phyloP scores from a whole-genome alignment of 148 eudicot species.

The Chenopodium formosanum region DNA sequence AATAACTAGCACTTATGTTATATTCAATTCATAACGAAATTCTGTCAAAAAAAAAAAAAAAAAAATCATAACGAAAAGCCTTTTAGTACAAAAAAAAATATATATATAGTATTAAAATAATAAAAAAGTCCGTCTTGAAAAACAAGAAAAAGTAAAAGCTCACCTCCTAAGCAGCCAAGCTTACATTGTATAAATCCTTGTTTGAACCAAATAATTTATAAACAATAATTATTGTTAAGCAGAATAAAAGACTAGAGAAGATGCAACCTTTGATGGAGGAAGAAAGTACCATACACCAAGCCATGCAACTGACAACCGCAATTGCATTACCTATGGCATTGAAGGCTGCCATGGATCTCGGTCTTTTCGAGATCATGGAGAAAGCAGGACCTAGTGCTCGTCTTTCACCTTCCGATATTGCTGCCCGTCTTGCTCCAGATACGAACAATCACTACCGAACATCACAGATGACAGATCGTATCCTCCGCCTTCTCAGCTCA shows the following conservation, averaged over 20 bases:
- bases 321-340: conserved; percentile 36
- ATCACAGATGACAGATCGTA: conserved; percentile 22
- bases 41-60: no score
- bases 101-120: no score
- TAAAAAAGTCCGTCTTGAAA: no score
- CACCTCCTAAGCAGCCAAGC: no score
- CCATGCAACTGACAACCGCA: conserved; percentile 28
- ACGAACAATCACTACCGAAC: conserved; percentile 10
- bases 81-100: no score
- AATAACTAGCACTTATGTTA: no score
- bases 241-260: not conserved
- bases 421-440: conserved; percentile 13
- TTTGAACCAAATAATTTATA: no score
- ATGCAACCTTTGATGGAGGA: conserved; percentile 2
- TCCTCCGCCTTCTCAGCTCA: conserved; percentile 19
- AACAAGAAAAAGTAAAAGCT: no score
- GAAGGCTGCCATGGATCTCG: conserved; percentile 35
- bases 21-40: no score
- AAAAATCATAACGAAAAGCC: no score
- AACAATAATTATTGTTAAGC: not conserved
- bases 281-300: conserved; percentile 5
- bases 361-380: conserved; percentile 37
- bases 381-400: conserved; percentile 14
- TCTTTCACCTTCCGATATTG: conserved; percentile 34
- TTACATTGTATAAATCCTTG: no score